Percentiles rank a stretch among this genome's conserved stretches.
Evolutionary conservation across 2,329 filamentous ascomycete species (phyloP).

Genomic region (Tympanopsis confertula): DNA sequence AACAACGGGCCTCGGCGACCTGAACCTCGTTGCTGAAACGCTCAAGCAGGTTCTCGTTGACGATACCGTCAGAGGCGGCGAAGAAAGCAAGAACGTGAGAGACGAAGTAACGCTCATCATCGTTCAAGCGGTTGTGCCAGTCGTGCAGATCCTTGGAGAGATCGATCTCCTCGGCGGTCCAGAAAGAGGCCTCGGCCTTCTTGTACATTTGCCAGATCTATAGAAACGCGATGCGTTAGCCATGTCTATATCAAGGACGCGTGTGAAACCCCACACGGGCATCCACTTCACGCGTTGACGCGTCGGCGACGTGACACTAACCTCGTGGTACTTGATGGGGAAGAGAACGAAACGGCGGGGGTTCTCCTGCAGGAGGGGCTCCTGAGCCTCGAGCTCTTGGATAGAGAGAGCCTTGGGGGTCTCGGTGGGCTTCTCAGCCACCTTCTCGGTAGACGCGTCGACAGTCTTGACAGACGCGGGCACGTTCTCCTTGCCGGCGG

Average conservation of each 20-base stretch:
- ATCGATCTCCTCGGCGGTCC: conserved; percentile 98
- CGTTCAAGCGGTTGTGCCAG: conserved; percentile 95
- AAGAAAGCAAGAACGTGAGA: conserved; percentile 99
- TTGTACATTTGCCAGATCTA: conserved; percentile 99
- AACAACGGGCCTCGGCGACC: conserved; percentile 94
- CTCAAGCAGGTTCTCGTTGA: conserved; percentile 98
- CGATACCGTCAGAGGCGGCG: conserved; percentile 94
- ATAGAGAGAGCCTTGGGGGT: conserved; percentile 32
- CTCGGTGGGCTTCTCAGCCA: conserved; percentile 40
- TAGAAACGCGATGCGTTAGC: conserved; percentile 11
- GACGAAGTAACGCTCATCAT: conserved; percentile 96
- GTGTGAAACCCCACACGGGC: conserved; percentile 7
- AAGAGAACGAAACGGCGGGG: conserved; percentile 93
- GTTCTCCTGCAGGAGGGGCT: conserved; percentile 92
- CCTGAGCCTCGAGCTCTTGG: conserved; percentile 63
- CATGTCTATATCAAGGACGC: conserved; percentile 23
- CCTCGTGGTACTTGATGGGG: conserved; percentile 98
- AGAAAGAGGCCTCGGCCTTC: conserved; percentile 98
- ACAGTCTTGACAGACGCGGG: conserved; percentile 37
- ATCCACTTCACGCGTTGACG: conserved; percentile 59
- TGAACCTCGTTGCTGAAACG: conserved; percentile 96
- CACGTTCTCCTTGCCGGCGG: conserved; percentile 72
- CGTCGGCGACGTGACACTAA: conserved; percentile 38
- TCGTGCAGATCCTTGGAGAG: conserved; percentile 97
- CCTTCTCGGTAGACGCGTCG: conserved; percentile 46